A percentile compares a stretch with the other conserved stretches of the same genome.
Conservation (phyloP, 176 grass and related monocot genomes). For the Oropetium thomaeum region DNA sequence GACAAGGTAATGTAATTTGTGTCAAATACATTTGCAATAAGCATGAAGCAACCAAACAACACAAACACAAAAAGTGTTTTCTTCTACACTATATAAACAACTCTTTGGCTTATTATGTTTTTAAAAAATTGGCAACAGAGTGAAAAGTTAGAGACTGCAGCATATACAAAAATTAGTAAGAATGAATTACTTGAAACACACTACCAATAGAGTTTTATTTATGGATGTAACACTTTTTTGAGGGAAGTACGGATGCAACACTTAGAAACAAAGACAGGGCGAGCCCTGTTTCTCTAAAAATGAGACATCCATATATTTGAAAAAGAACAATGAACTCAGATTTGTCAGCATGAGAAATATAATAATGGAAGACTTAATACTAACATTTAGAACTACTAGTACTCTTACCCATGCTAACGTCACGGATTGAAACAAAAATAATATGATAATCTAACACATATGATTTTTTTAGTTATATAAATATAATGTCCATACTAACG, state of each 20-base stretch:
- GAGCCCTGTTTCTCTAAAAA: too few species aligned
- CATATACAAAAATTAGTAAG: neutral
- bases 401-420: too few species aligned
- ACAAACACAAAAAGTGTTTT: neutral
- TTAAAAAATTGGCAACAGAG: neutral
- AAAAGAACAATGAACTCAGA: neutral
- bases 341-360: neutral
- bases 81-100: too few species aligned
- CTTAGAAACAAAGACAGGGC: too few species aligned
- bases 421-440: too few species aligned
- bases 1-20: neutral
- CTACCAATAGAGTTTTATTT: too few species aligned
- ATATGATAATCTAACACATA: too few species aligned
- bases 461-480: too few species aligned
- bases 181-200: neutral
- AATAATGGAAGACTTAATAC: neutral
- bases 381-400: neutral
- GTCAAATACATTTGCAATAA: neutral
- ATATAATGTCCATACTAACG: too few species aligned
- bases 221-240: too few species aligned
- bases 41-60: neutral
- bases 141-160: neutral
- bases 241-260: too few species aligned
- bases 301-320: too few species aligned
- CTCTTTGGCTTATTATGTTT: neutral